Evolutionary conservation across 345 rosid species (phyloP), one percentile per base, ranked within the genome.

Genomic region (Eucalyptus tenuipes): DNA sequence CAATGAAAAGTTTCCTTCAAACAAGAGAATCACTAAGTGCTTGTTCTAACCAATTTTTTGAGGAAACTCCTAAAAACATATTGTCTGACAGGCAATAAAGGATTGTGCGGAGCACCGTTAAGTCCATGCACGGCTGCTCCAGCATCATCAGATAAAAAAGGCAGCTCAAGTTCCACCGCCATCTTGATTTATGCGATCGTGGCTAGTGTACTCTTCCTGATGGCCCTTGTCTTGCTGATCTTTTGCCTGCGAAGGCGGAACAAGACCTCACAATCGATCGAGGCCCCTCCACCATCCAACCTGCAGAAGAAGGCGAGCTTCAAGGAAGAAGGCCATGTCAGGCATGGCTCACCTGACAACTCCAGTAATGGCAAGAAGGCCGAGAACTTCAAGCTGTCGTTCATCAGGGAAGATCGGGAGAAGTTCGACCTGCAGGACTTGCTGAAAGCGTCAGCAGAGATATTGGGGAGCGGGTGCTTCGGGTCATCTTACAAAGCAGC

Each of bases 391-490:
- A 94, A 94, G 92, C 88, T 98, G 40, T 91, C 95, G 1, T 96
- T 97, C 33, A 92, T 97, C 42, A 94, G 94, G 89, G 97, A 97
- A 11, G 98, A 95, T 27, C 91, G 92, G 88, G 98, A 90, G 88
- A 93, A 25, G 90, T 97, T 98, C 87, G 99, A 98, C 79, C 89
- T 98, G 91, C 94, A 91, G 55, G 99, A 95, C 88, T 87, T 98
- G 93, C 87, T 98, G 18, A 96, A 94, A 88, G 96, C 99, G 20
- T 95, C 99, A 1, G 99, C 99, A 8, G 99, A 98, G 92, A 96
- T 98, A 48, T 50, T 98, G 47, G 99, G 99, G 7, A 97, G 97
- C 49, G 99, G 99, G 4, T 91, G 96, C 93, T 96, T 97, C 55
- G 98, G 99, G 5, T 92, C 95, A 18, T 96, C 99, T 6, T 97